Evolutionary conservation across 2,329 filamentous ascomycete genomes (phyloP), one percentile per base, ranked within the genome.

Genomic region (Nothophoma quercina): DNA sequence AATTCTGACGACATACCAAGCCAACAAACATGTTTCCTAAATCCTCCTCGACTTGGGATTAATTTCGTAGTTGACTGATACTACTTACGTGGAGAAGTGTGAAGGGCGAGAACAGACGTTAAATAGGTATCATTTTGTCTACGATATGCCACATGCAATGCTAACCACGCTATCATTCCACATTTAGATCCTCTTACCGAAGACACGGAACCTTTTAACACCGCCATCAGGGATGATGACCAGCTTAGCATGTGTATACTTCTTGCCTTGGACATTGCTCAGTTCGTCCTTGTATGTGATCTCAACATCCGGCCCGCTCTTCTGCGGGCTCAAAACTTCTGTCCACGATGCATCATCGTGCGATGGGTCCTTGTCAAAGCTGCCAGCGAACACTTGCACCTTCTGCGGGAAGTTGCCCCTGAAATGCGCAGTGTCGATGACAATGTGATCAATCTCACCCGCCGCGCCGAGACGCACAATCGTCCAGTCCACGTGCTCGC

Each of bases 151-250:
- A n/a, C n/a, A 26, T 26, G 25, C 12, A 26, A 26, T 26, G 25
- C 12, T 26, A 6, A 42, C n/a, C 9, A 21, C 34, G 13, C 21
- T 38, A 15, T 38, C 21, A 38, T 23, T 19, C 16, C 15, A 15
- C 25, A 16, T 29, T 56, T 42, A 66, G 8, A 59, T 57, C 49
- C 60, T 68, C 59, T 82, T 86, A 2, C 88, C 90, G 73, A 90
- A 87, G 2, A 93, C 85, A 36, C 91, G 85, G 60, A 97, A 83
- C 59, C 93, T 81, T 85, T 96, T 96, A 2, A 97, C 89, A 19
- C 93, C 93, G 26, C 93, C 93, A 74, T 98, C 93, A 0, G 93
- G 93, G 63, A 96, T 91, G 71, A 97, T 95, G 26, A 91, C 89
- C 71, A 98, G 80, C 82, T 96, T 97, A 18, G 93, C 86, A 76